Conservation (phyloP, 805 yeast species). For the Nakazawaea anatomiae region DNA sequence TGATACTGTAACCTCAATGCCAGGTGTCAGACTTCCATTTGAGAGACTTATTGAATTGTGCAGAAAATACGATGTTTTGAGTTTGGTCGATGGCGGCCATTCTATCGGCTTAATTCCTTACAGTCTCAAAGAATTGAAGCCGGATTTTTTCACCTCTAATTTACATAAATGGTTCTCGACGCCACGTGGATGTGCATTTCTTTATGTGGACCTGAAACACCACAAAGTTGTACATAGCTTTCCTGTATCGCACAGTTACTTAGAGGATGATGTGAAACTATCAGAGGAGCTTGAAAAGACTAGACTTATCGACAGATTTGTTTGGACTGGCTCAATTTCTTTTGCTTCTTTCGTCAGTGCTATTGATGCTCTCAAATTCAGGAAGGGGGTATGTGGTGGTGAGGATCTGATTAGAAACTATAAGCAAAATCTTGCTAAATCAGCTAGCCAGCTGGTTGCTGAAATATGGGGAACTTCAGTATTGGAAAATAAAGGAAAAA, state of each 20-base stretch:
- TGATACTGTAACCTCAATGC: slow-evolving; percentile 59
- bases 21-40: slow-evolving; percentile 57
- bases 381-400: slow-evolving; percentile 54
- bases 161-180: slow-evolving; percentile 65
- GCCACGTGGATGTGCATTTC: slow-evolving; percentile 52
- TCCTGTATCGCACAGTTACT: slow-evolving; percentile 50
- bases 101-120: slow-evolving; percentile 49
- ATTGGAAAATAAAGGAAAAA: slow-evolving; percentile 29
- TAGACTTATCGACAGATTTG: slow-evolving; percentile 39
- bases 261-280: slow-evolving; percentile 25
- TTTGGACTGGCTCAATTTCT: slow-evolving; percentile 43
- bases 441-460: slow-evolving; percentile 36
- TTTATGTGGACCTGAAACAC: slow-evolving; percentile 49
- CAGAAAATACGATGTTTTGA: slow-evolving; percentile 36
- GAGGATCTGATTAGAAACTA: slow-evolving; percentile 45
- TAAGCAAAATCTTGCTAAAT: slow-evolving; percentile 36
- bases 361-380: slow-evolving; percentile 46
- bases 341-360: slow-evolving; percentile 37
- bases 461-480: slow-evolving; percentile 32
- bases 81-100: slow-evolving; percentile 72
- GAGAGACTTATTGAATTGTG: slow-evolving; percentile 40
- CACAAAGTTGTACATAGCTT: slow-evolving; percentile 47
- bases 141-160: slow-evolving; percentile 59
- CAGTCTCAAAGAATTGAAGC: slow-evolving; percentile 34
- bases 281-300: slow-evolving; percentile 17